Percentiles rank a stretch among this genome's conserved stretches.
These are phyloP conservation scores for Amanita brunnescens DNA, from an alignment of 768 basidiomycete species.

Conservation along the genomic window DNA sequence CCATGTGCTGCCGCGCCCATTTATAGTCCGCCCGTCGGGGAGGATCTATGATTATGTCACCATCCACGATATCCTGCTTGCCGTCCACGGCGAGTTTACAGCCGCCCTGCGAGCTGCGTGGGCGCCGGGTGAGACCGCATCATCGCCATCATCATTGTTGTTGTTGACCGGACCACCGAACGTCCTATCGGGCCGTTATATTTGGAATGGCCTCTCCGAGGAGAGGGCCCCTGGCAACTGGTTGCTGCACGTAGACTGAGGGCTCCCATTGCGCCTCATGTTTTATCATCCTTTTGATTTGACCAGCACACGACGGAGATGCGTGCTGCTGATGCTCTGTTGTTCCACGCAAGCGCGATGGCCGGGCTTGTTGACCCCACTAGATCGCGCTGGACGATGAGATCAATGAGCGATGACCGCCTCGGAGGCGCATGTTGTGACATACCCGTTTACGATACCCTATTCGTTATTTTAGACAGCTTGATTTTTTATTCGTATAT, in stretches of 20 bases:
- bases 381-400: no score
- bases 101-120: not conserved
- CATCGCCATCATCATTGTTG: not conserved
- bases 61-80: not conserved
- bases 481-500: no score
- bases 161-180: not conserved
- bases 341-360: no score
- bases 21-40: not conserved
- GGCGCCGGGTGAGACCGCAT: not conserved
- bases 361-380: no score
- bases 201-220: constrained; percentile 3
- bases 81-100: not conserved
- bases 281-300: no score
- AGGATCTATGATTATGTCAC: not conserved
- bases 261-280: no score
- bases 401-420: no score
- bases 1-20: not conserved
- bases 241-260: constrained; percentile 4
- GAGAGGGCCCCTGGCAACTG: not conserved
- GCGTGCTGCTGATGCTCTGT: no score
- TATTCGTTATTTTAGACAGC: no score
- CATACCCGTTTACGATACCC: no score
- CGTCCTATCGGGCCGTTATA: not conserved
- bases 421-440: no score
- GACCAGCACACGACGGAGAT: no score